These are phyloP conservation scores for Trichoderma afroharzianum DNA, from an alignment of 2,329 filamentous ascomycete genomes.

Conservation along the genomic window DNA sequence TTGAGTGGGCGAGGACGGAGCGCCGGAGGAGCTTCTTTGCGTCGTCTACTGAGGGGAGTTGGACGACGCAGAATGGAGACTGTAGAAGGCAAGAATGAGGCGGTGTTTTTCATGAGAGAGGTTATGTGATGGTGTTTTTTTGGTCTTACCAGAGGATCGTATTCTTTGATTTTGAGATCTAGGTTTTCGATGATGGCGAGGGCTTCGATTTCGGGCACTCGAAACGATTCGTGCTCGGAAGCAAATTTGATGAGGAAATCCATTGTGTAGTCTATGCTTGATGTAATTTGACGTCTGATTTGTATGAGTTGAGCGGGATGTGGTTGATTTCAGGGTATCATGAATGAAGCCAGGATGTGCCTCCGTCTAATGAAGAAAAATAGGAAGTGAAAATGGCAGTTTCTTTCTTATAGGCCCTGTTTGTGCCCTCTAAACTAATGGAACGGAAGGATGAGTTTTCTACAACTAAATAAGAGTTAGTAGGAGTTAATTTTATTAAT, in stretches of 20 bases:
- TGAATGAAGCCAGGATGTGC: neutral
- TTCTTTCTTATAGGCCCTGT: neutral
- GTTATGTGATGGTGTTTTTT: neutral
- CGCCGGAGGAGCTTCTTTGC: slow-evolving; percentile 67
- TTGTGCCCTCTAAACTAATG: neutral
- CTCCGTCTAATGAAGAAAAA: neutral
- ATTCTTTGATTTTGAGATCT: slow-evolving; percentile 68
- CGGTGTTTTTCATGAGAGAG: neutral
- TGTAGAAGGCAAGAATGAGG: slow-evolving; percentile 35
- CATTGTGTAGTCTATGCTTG: slow-evolving; percentile 37
- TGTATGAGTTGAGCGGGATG: neutral
- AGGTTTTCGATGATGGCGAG: slow-evolving; percentile 67
- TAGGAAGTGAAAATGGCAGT: neutral
- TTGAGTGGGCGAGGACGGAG: slow-evolving; percentile 75
- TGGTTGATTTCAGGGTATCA: neutral
- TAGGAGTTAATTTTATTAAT: rapidly evolving
- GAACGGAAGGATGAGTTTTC: neutral
- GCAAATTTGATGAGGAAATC: slow-evolving; percentile 87
- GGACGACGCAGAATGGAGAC: slow-evolving; percentile 83
- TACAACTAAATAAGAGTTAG: neutral
- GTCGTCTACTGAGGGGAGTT: slow-evolving; percentile 59
- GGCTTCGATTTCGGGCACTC: slow-evolving; percentile 76
- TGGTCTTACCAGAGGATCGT: slow-evolving; percentile 65
- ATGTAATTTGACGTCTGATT: no score
- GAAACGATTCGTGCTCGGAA: slow-evolving; percentile 88